Evolutionary conservation across 495 filamentous ascomycete species (phyloP), one percentile per base, ranked within the genome.

Genomic region (Friedmanniomyces endolithicus): DNA sequence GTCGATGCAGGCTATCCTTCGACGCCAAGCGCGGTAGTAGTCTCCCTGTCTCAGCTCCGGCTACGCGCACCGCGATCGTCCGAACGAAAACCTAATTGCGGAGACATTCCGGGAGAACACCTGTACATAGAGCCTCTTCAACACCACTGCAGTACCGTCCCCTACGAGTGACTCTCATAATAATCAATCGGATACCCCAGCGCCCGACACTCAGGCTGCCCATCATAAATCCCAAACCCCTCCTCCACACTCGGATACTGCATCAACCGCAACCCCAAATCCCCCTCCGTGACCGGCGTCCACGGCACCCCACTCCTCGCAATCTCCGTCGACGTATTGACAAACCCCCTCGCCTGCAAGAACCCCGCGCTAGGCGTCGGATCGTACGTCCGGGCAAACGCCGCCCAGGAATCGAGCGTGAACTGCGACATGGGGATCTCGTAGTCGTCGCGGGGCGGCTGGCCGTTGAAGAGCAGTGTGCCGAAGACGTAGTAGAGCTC

Each of bases 401-500:
- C 40, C 1, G 59, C 54, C 64, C 64, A 68, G 1, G 49, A 56
- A 48, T 68, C 65, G 20, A 68, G 35, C 12, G 57, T 53, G 48
- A 59, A 65, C 39, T 66, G 65, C 19, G 55, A 55, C 48, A 68
- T 65, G 1, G 65, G 62, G 22, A 68, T 63, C 40, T 68, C 65
- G 43, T 60, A 9, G 14, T 62, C 59, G 50, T 68, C 65, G 6
- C 65, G 59, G 8, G 31, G 52, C 22, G 57, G 62, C 1, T 50
- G 52, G 19, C 62, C 62, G 46, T 61, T 60, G 24, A 63, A 63
- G 12, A 57, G 33, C 14, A 63, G 29, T 8, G 62, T 63, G 23
- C 65, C 65, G 57, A 67, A 80, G 50, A 61, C 70, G 73, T 68
- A 75, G 53, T 69, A 71, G 11, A 77, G 63, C 45, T 77, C 73